Conservation (phyloP, 1,139 yeast genomes). For the Kluyveromyces sp. region DNA sequence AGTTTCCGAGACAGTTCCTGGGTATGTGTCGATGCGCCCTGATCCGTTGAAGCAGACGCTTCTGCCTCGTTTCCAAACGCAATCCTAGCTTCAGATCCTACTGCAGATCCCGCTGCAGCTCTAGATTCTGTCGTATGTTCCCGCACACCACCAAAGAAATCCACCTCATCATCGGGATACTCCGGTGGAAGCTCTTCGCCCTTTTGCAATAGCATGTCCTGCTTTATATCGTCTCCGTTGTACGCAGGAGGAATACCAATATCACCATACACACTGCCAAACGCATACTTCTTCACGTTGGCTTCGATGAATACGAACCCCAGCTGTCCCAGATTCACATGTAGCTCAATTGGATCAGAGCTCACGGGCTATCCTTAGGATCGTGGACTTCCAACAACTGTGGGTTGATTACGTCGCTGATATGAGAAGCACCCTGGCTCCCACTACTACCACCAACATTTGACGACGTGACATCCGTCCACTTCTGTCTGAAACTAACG, state of each 20-base stretch:
- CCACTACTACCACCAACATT: constrained; percentile 12
- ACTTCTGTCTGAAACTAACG: constrained; percentile 19
- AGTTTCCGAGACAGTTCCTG: no score
- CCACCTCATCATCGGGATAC: constrained; percentile 56
- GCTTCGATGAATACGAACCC: constrained; percentile 96
- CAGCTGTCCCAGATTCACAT: constrained; percentile 80
- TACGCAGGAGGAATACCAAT: constrained; percentile 75
- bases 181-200: constrained; percentile 70
- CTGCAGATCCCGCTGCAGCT: neutral
- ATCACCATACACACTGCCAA: constrained; percentile 67
- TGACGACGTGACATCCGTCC: constrained; percentile 4
- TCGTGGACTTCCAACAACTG: constrained; percentile 21
- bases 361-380: constrained; percentile 15
- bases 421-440: neutral
- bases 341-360: constrained; percentile 40
- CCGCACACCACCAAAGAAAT: constrained; percentile 45
- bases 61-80: neutral
- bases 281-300: constrained; percentile 80
- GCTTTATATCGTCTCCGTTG: constrained; percentile 42
- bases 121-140: neutral
- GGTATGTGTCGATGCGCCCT: neutral
- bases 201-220: constrained; percentile 55
- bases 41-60: neutral
- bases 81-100: neutral
- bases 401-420: constrained; percentile 14